phyloP scores from a whole-genome alignment of 106 monocot genomes.

The Iris macrosiphon region DNA sequence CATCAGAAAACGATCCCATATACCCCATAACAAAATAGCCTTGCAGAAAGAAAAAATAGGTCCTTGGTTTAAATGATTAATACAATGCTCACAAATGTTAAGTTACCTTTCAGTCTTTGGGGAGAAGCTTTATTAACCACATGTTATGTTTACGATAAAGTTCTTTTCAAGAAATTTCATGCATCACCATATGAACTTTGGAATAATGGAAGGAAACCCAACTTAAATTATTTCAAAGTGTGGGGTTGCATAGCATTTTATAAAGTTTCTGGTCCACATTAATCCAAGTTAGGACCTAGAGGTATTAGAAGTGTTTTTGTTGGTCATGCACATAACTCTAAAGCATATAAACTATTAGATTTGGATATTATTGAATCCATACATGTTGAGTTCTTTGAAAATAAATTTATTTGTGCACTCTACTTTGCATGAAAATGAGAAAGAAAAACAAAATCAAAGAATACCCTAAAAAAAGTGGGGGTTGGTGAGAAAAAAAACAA shows the following conservation, averaged over 20 bases:
- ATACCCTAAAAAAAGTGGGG: too few species aligned
- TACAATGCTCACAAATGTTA: slow-evolving; percentile 8
- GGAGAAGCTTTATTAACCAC: slow-evolving; percentile 13
- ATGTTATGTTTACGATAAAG: slow-evolving; percentile 10
- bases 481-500: too few species aligned
- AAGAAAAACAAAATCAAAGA: too few species aligned
- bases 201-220: neutral
- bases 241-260: neutral
- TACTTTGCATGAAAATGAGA: neutral
- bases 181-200: too few species aligned
- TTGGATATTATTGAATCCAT: neutral
- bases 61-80: neutral
- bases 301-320: neutral
- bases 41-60: slow-evolving; percentile 12
- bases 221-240: neutral
- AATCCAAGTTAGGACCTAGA: neutral
- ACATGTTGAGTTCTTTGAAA: neutral
- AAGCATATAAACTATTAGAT: slow-evolving; percentile 1
- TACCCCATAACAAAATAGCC: slow-evolving; percentile 7
- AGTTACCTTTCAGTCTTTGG: slow-evolving; percentile 7
- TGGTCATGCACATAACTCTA: slow-evolving; percentile 1
- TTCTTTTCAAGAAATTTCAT: slow-evolving; percentile 5
- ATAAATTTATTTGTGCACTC: neutral
- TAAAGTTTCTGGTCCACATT: neutral
- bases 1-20: neutral